Evolutionary conservation across 2,329 filamentous ascomycete genomes (phyloP).

Genomic region (Huntiella abstrusa): DNA sequence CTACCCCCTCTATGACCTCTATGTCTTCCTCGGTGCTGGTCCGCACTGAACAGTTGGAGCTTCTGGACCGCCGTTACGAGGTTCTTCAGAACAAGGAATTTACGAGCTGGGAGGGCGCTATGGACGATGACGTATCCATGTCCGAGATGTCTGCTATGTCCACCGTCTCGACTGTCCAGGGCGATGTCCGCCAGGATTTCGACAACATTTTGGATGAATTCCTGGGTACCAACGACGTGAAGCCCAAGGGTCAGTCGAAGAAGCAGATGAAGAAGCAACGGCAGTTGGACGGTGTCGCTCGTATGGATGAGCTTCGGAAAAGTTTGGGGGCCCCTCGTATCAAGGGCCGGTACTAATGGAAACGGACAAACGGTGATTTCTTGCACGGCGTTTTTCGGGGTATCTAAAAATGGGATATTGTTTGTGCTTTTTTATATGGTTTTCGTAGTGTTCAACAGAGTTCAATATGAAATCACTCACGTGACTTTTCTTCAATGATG

Average conservation of each 20-base stretch:
- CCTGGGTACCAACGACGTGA: conserved; percentile 33
- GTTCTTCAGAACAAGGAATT: conserved; percentile 61
- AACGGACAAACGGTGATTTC: not conserved
- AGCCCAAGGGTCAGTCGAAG: conserved; percentile 42
- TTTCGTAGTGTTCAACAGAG: not conserved
- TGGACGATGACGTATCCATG: conserved; percentile 28
- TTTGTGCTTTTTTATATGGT: not conserved
- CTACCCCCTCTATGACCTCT: conserved; percentile 68
- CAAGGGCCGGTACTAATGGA: conserved; percentile 13
- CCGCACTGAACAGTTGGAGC: conserved; percentile 67
- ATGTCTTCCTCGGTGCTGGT: conserved; percentile 82
- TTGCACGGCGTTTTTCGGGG: conserved; percentile 1
- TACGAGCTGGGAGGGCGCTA: conserved; percentile 20
- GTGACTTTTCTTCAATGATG: too few relatives aligned
- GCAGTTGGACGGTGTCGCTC: conserved; percentile 62
- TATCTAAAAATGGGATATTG: conserved; percentile 4
- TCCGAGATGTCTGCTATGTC: conserved; percentile 42
- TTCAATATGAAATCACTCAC: too few relatives aligned
- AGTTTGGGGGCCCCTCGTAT: conserved; percentile 62
- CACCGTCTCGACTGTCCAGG: conserved; percentile 46
- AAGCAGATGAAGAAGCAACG: conserved; percentile 70
- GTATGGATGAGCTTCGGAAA: conserved; percentile 75
- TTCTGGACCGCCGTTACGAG: conserved; percentile 83
- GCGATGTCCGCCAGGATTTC: conserved; percentile 59
- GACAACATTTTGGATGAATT: conserved; percentile 88